phyloP scores from a whole-genome alignment of 306 rosid genomes.

The Phaseolus lunatus region DNA sequence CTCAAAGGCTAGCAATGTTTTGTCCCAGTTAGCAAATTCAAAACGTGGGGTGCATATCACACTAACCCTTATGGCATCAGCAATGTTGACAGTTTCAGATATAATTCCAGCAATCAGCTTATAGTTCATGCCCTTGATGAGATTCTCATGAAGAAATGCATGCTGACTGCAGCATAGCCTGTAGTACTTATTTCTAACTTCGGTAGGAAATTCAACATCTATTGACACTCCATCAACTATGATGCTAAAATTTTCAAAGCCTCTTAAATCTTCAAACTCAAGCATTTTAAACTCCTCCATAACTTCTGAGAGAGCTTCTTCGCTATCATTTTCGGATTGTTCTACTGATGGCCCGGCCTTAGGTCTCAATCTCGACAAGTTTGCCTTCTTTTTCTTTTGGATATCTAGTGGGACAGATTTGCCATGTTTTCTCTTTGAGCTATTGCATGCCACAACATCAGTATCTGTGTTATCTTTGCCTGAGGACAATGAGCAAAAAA shows the following conservation, averaged over 20 bases:
- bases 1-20: constrained; percentile 69
- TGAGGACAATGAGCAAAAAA: constrained; percentile 46
- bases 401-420: constrained; percentile 48
- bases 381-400: constrained; percentile 59
- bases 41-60: constrained; percentile 52
- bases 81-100: constrained; percentile 60
- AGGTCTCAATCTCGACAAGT: constrained; percentile 40
- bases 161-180: constrained; percentile 75
- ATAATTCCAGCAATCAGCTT: constrained; percentile 63
- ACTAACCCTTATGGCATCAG: constrained; percentile 65
- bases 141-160: constrained; percentile 75
- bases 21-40: constrained; percentile 77
- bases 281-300: constrained; percentile 53
- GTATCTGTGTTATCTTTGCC: constrained; percentile 50
- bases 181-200: constrained; percentile 68
- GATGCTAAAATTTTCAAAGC: constrained; percentile 62
- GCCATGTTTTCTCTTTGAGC: constrained; percentile 52
- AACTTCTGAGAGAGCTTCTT: constrained; percentile 69
- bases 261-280: constrained; percentile 61
- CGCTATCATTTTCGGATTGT: constrained; percentile 61
- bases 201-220: constrained; percentile 65
- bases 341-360: constrained; percentile 45
- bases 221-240: constrained; percentile 61
- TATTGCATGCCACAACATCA: constrained; percentile 38
- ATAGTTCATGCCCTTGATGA: constrained; percentile 58